phyloP scores from a whole-genome alignment of 345 rosid genomes.

The Lepidium africanum region DNA sequence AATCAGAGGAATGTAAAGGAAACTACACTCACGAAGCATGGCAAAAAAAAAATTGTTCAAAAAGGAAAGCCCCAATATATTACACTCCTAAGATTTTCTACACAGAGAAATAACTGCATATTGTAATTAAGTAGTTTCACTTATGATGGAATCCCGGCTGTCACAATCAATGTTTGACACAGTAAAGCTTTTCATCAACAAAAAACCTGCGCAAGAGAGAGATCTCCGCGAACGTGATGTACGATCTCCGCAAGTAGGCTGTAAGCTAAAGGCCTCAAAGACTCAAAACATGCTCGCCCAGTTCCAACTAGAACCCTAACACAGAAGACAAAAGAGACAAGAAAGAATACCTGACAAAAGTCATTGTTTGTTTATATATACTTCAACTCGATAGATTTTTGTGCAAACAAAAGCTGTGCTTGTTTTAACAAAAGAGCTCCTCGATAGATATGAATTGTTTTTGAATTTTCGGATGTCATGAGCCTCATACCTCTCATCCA shows the following conservation, averaged over 20 bases:
- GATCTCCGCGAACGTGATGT: constrained; percentile 92
- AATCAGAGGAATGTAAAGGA: constrained; percentile 14
- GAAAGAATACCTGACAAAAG: neutral
- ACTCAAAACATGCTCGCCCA: constrained; percentile 96
- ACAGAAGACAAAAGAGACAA: constrained; percentile 5
- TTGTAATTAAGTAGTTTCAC: neutral
- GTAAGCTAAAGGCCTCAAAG: constrained; percentile 97
- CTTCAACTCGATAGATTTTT: neutral
- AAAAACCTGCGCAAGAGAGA: constrained; percentile 75
- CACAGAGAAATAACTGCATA: neutral
- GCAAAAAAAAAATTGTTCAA: neutral
- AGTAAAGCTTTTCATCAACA: neutral
- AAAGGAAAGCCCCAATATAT: neutral
- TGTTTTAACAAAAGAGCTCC: neutral
- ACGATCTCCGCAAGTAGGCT: constrained; percentile 97
- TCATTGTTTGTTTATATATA: constrained; percentile 5
- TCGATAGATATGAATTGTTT: neutral
- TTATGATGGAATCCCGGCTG: neutral
- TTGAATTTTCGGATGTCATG: neutral
- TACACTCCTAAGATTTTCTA: neutral
- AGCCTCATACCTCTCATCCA: constrained; percentile 76
- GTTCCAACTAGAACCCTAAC: constrained; percentile 93
- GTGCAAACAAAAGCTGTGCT: neutral
- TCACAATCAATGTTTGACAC: neutral
- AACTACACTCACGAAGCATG: neutral